Percentiles rank a stretch among this genome's conserved stretches.
Conservation (phyloP, 306 rosid genomes). For the Sindora glabra region DNA sequence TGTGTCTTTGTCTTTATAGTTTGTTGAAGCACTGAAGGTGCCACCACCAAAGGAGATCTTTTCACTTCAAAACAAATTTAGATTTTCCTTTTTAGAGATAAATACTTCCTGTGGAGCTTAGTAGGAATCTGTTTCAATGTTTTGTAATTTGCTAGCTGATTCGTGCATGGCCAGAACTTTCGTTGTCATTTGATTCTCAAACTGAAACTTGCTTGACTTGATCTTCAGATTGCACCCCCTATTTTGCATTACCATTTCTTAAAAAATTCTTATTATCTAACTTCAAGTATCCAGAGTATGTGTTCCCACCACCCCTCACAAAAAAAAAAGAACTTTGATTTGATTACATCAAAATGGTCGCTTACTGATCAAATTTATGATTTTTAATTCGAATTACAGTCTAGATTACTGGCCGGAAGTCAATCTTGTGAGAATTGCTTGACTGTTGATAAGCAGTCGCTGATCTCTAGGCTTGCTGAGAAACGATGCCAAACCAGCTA, state of each 20-base stretch:
- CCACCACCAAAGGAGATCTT: background rate
- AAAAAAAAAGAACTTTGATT: background rate
- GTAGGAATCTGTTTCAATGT: background rate
- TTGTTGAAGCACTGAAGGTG: constrained; percentile 21
- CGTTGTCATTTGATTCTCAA: background rate
- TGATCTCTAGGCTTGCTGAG: constrained; percentile 43
- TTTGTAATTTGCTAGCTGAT: constrained; percentile 4
- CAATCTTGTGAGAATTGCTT: constrained; percentile 42
- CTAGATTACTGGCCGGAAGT: constrained; percentile 18
- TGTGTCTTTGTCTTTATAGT: constrained; percentile 20
- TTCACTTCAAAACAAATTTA: background rate
- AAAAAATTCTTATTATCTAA: background rate
- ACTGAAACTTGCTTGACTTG: background rate
- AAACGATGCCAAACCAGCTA: constrained; percentile 98
- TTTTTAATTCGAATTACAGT: constrained; percentile 2
- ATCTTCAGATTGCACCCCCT: background rate
- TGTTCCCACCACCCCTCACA: background rate
- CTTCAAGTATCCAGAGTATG: background rate
- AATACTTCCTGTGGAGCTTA: background rate
- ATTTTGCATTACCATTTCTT: constrained; percentile 12
- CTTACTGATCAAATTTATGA: constrained; percentile 27
- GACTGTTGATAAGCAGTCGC: constrained; percentile 18
- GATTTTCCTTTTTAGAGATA: background rate
- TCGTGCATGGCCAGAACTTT: background rate
- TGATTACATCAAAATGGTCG: background rate